These are phyloP conservation scores for Xylariaceae sp. DNA, from an alignment of 2,329 filamentous ascomycete genomes.

Conservation along the genomic window DNA sequence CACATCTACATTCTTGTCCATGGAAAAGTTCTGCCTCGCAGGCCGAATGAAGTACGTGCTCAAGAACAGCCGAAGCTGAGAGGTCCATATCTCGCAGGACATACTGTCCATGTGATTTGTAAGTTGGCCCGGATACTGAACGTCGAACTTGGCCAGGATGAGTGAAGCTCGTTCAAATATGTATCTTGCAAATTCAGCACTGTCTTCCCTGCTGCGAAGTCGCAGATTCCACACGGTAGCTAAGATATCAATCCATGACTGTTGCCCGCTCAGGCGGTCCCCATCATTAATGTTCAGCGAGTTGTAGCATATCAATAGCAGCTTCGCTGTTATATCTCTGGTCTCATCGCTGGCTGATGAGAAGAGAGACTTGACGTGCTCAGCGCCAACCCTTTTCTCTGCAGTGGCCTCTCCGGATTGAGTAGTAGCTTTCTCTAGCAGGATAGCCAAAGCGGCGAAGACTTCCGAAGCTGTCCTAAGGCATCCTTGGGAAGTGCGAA, in stretches of 20 bases:
- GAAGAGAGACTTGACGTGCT: slow-evolving; percentile 55
- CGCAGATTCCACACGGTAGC: slow-evolving; percentile 49
- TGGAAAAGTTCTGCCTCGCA: slow-evolving; percentile 43
- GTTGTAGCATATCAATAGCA: slow-evolving; percentile 42
- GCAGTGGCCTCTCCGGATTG: slow-evolving; percentile 29
- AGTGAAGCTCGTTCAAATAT: slow-evolving; percentile 38
- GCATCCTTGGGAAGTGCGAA: slow-evolving; percentile 38
- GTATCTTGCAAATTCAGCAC: slow-evolving; percentile 42
- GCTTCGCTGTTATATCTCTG: slow-evolving; percentile 40
- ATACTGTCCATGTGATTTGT: slow-evolving; percentile 19
- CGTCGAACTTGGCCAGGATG: slow-evolving; percentile 39
- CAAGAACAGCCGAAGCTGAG: slow-evolving; percentile 44
- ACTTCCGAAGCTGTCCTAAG: slow-evolving; percentile 44
- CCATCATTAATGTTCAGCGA: slow-evolving; percentile 31
- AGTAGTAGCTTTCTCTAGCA: slow-evolving; percentile 42
- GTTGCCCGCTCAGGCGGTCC: slow-evolving; percentile 35
- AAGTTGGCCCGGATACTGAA: slow-evolving; percentile 20
- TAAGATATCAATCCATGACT: slow-evolving; percentile 44
- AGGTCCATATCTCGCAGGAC: slow-evolving; percentile 39
- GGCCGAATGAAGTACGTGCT: slow-evolving; percentile 48
- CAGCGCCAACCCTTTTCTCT: slow-evolving; percentile 47
- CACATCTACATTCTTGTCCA: slow-evolving; percentile 37
- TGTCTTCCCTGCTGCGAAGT: slow-evolving; percentile 44
- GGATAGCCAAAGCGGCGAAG: slow-evolving; percentile 41
- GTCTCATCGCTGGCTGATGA: slow-evolving; percentile 44